Conservation (phyloP, 345 rosid genomes). For the Euclidium syriacum region DNA sequence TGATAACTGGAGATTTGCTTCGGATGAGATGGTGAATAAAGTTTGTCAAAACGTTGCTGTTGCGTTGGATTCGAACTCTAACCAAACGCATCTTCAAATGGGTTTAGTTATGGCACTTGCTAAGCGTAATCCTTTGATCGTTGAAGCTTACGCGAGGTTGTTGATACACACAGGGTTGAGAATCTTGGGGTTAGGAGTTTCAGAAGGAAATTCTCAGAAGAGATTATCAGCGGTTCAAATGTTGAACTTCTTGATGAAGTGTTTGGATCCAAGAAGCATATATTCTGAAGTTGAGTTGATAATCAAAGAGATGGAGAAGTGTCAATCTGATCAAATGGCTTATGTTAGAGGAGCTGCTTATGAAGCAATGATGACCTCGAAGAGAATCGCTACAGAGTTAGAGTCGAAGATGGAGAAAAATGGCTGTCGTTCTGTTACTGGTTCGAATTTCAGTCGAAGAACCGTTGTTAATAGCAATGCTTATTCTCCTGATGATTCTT, state of each 20-base stretch:
- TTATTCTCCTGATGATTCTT: conserved; percentile 41
- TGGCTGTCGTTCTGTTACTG: conserved; percentile 53
- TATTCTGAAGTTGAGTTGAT: conserved; percentile 68
- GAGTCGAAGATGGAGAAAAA: conserved; percentile 55
- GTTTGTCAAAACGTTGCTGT: conserved; percentile 87
- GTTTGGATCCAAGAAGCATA: conserved; percentile 71
- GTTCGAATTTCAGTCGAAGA: conserved; percentile 49
- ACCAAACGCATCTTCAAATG: conserved; percentile 71
- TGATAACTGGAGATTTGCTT: conserved; percentile 89
- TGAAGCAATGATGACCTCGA: conserved; percentile 80
- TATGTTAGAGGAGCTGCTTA: conserved; percentile 87
- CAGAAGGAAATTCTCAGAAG: conserved; percentile 81
- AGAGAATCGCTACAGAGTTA: conserved; percentile 50
- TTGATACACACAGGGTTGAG: conserved; percentile 67
- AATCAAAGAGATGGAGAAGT: conserved; percentile 72
- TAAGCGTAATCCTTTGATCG: conserved; percentile 71
- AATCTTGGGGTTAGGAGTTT: conserved; percentile 47
- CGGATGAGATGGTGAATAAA: conserved; percentile 81
- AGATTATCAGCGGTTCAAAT: conserved; percentile 79
- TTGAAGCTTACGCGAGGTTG: conserved; percentile 90
- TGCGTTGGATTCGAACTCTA: conserved; percentile 74
- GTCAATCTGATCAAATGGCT: conserved; percentile 83
- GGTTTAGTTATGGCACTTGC: conserved; percentile 79
- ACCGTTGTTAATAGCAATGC: conserved; percentile 20
- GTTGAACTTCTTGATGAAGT: conserved; percentile 85